Evolutionary conservation across 768 basidiomycete genomes (phyloP).

Genomic region (Amanita subjunquillea): DNA sequence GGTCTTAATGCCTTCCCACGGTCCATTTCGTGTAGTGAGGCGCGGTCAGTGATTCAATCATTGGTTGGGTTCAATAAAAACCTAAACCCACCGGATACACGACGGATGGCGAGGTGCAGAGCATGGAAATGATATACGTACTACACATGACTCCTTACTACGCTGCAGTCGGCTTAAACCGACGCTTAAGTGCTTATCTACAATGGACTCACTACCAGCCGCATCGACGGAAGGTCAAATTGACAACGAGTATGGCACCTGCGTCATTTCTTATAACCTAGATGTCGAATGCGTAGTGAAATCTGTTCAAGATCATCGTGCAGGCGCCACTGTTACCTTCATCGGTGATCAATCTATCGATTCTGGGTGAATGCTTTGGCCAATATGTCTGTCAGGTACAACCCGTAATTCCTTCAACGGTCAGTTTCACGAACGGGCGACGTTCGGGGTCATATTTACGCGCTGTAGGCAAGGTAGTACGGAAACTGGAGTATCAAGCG

Average conservation of each 20-base stretch:
- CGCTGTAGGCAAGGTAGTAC: slow-evolving; percentile 53
- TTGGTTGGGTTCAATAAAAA: too few relatives aligned
- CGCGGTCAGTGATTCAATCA: too few relatives aligned
- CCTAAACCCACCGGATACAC: too few relatives aligned
- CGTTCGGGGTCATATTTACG: background rate
- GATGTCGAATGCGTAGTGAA: slow-evolving; percentile 46
- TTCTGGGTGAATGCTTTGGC: background rate
- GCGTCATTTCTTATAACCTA: slow-evolving; percentile 53
- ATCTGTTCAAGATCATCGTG: slow-evolving; percentile 50
- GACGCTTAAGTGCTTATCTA: too few relatives aligned
- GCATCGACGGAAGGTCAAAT: slow-evolving; percentile 34
- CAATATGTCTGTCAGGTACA: slow-evolving; percentile 29
- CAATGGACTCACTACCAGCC: slow-evolving; percentile 12
- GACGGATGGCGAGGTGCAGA: too few relatives aligned
- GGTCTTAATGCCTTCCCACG: too few relatives aligned
- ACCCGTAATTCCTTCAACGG: slow-evolving; percentile 84
- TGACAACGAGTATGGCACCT: slow-evolving; percentile 36
- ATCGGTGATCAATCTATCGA: slow-evolving; percentile 34
- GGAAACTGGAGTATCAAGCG: slow-evolving; percentile 72
- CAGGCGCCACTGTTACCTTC: slow-evolving; percentile 70
- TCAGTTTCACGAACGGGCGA: slow-evolving; percentile 12
- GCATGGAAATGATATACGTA: too few relatives aligned
- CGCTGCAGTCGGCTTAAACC: too few relatives aligned
- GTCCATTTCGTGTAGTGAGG: too few relatives aligned
- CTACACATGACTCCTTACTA: too few relatives aligned